Evolutionary conservation across 2,329 filamentous ascomycete genomes (phyloP), one percentile per base, ranked within the genome.

Genomic region (Tolypocladium sp.): DNA sequence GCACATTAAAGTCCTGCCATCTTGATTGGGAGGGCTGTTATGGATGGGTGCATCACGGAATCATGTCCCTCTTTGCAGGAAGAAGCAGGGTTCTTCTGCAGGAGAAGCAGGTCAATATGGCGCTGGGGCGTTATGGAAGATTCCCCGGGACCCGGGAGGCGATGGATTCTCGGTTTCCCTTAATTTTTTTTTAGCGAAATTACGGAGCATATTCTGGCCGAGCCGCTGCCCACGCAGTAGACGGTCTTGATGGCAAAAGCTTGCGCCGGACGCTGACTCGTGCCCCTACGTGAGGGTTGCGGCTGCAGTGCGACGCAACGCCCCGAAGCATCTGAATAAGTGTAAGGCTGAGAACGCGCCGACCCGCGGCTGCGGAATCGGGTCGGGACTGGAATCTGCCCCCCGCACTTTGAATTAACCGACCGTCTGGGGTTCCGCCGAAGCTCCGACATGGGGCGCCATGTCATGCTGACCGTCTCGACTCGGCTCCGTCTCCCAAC

Each of bases 1-100:
- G 46, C 71, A 70, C 27, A 76, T 77, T 57, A 69, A 68, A 57
- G 67, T 73, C 58, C 63, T 76, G 38, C 37, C 61, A 20, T 49
- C 58, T 49, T 55, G 55, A 25, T 12, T 20, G 49, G 30, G 17
- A 35, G 15, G 8, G 27, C 15, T 9, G 8, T 4, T 33, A 20
- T 10, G 46, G 27, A 52, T 15, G n/a, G 27, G 15, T 20, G 46
- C 15, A 51, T 52, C 3, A 35, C 8, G 49, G 27, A 33, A 12
- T 10, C 10, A 25, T 25, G 22, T 5, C n/a, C 17, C 46, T 20
- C 30, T 33, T 30, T 33, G 46, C 27, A 5, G 27, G 46, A n/a
- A 10, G 27, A 51, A 33, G 27, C 27, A 35, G 27, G 30, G 30
- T 30, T n/a, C n/a, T n/a, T n/a, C n/a, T n/a, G n/a, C n/a, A n/a